A percentile compares a stretch with the other conserved stretches of the same genome.
phyloP scores from a whole-genome alignment of 164 flowering plant species.

The Kingdonia uniflora region DNA sequence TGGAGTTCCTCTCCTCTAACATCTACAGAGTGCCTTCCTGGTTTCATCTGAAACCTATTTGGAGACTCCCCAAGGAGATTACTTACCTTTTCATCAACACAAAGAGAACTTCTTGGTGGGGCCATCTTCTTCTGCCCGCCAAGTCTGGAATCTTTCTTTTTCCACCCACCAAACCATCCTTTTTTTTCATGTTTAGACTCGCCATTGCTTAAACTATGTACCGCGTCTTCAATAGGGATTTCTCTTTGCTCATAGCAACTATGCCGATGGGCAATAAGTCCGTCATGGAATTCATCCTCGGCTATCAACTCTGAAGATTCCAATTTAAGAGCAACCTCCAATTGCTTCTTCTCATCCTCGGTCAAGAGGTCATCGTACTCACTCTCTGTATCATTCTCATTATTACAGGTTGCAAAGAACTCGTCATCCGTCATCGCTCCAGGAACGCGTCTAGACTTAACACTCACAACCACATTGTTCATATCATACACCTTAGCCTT shows the following conservation, averaged over 20 bases:
- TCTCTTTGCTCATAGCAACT: conserved; percentile 64
- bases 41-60: conserved; percentile 33
- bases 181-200: conserved; percentile 61
- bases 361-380: conserved; percentile 56
- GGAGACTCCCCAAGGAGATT: conserved; percentile 70
- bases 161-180: conserved; percentile 89
- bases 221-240: conserved; percentile 41
- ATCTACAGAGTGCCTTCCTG: conserved; percentile 77
- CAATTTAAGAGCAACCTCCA: conserved; percentile 72
- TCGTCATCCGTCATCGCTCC: conserved; percentile 22
- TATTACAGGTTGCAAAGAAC: conserved; percentile 8
- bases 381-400: conserved; percentile 42
- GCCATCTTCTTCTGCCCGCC: conserved; percentile 39
- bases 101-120: conserved; percentile 73
- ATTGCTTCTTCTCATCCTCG: conserved; percentile 75
- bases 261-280: conserved; percentile 51
- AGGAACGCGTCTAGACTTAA: conserved; percentile 19
- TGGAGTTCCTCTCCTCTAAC: conserved; percentile 35
- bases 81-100: conserved; percentile 72
- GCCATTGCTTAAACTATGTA: conserved; percentile 33
- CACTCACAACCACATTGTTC: conserved; percentile 19
- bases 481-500: conserved; percentile 20
- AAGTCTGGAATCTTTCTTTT: conserved; percentile 44
- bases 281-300: conserved; percentile 30
- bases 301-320: conserved; percentile 36